These are phyloP conservation scores for Metarhizium rileyi DNA, from an alignment of 2,329 filamentous ascomycete genomes.

Conservation along the genomic window DNA sequence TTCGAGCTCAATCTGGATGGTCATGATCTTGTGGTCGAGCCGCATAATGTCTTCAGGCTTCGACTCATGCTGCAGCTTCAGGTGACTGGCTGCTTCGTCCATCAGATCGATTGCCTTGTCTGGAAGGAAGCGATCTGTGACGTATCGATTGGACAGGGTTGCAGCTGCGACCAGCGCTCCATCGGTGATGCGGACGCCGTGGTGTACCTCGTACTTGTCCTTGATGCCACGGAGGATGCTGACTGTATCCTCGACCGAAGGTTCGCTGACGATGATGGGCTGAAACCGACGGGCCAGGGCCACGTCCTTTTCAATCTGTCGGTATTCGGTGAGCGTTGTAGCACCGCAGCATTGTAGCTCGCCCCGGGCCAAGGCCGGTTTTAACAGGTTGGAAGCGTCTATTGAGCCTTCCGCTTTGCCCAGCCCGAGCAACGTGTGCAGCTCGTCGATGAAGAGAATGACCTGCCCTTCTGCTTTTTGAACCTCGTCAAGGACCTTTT, in stretches of 20 bases:
- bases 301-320: conserved; percentile 90
- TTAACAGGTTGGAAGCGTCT: conserved; percentile 89
- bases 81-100: conserved; percentile 84
- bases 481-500: conserved; percentile 84
- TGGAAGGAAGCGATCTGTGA: conserved; percentile 89
- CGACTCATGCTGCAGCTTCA: conserved; percentile 89
- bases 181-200: conserved; percentile 91
- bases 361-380: conserved; percentile 84
- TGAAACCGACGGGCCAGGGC: conserved; percentile 89
- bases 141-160: conserved; percentile 88
- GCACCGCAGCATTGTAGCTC: conserved; percentile 94
- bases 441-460: conserved; percentile 90
- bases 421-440: conserved; percentile 83
- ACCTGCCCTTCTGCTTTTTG: conserved; percentile 81
- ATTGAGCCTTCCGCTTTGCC: conserved; percentile 95
- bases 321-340: conserved; percentile 86
- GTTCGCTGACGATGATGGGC: conserved; percentile 87
- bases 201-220: conserved; percentile 93
- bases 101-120: conserved; percentile 97
- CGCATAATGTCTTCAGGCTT: conserved; percentile 92
- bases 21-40: conserved; percentile 91
- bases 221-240: conserved; percentile 95
- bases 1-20: conserved; percentile 92
- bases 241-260: conserved; percentile 83
- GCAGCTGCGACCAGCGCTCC: conserved; percentile 85